Evolutionary conservation across 306 rosid species (phyloP).

Genomic region (Dalbergia cultrata): DNA sequence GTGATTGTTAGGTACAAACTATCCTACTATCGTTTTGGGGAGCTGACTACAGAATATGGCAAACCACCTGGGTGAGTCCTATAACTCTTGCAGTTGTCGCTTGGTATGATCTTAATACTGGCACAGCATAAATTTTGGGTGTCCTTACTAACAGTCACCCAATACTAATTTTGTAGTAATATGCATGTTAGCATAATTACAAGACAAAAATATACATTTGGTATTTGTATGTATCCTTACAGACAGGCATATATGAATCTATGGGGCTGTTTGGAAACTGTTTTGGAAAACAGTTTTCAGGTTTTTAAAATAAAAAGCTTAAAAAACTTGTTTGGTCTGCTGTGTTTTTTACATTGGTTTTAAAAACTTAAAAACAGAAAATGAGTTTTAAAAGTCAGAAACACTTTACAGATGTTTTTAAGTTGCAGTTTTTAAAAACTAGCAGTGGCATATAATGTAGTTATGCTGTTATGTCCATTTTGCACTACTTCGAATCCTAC

Average conservation of each 20-base stretch:
- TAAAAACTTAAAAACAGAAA: too few relatives aligned
- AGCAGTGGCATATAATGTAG: too few relatives aligned
- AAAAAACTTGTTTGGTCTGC: too few relatives aligned
- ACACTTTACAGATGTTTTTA: too few relatives aligned
- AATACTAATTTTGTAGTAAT: neutral
- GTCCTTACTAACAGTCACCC: conserved; percentile 13
- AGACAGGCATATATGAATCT: neutral
- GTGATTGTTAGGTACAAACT: conserved; percentile 83
- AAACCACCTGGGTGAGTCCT: conserved; percentile 93
- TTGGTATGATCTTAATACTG: conserved; percentile 1
- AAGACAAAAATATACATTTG: conserved; percentile 2
- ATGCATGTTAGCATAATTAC: neutral
- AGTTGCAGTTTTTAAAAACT: too few relatives aligned
- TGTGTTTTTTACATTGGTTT: too few relatives aligned
- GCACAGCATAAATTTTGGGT: conserved; percentile 16
- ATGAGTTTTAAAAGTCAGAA: too few relatives aligned
- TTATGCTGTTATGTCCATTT: too few relatives aligned
- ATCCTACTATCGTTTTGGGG: conserved; percentile 96
- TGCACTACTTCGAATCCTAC: too few relatives aligned
- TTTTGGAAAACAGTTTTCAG: too few relatives aligned
- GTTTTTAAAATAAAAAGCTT: too few relatives aligned
- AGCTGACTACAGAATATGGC: conserved; percentile 96
- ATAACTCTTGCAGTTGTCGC: conserved; percentile 1
- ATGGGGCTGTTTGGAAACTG: too few relatives aligned
- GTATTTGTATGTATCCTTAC: conserved; percentile 13